Conservation (phyloP, 805 yeast genomes). For the Starmerella stigmatis region DNA sequence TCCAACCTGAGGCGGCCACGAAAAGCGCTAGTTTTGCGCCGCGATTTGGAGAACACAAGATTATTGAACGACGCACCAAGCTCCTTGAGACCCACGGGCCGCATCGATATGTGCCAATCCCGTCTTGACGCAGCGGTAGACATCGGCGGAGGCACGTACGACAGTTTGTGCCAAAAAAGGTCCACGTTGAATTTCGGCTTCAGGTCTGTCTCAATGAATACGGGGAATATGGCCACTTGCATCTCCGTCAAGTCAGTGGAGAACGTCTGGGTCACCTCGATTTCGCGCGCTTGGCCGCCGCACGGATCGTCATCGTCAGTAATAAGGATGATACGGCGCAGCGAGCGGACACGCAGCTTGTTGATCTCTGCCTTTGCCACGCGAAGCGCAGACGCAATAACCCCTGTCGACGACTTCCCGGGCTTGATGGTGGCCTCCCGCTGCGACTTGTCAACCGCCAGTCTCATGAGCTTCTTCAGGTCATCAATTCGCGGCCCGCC, state of each 20-base stretch:
- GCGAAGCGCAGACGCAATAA: slow-evolving; percentile 9
- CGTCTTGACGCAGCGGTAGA: background rate
- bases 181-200: slow-evolving; percentile 11
- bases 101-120: slow-evolving; percentile 17
- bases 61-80: slow-evolving; percentile 5
- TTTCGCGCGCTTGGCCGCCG: slow-evolving; percentile 13
- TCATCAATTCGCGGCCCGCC: slow-evolving; percentile 18
- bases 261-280: slow-evolving; percentile 27
- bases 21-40: slow-evolving; percentile 12
- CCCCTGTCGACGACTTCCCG: slow-evolving; percentile 3
- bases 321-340: slow-evolving; percentile 18
- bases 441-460: slow-evolving; percentile 5
- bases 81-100: slow-evolving; percentile 9
- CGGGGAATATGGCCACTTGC: slow-evolving; percentile 19
- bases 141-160: slow-evolving; percentile 9
- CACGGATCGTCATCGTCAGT: slow-evolving; percentile 22
- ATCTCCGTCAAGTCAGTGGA: slow-evolving; percentile 21
- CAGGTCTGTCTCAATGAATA: slow-evolving; percentile 13
- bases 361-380: slow-evolving; percentile 17
- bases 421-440: slow-evolving; percentile 4
- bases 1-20: slow-evolving; percentile 12
- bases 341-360: slow-evolving; percentile 12
- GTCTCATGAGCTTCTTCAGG: slow-evolving; percentile 19
- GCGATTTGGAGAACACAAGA: slow-evolving; percentile 11
- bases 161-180: slow-evolving; percentile 20